Percentiles rank a stretch among this genome's conserved stretches.
phyloP scores from a whole-genome alignment of 2,329 filamentous ascomycete genomes.

The Stenocarpella maydis region DNA sequence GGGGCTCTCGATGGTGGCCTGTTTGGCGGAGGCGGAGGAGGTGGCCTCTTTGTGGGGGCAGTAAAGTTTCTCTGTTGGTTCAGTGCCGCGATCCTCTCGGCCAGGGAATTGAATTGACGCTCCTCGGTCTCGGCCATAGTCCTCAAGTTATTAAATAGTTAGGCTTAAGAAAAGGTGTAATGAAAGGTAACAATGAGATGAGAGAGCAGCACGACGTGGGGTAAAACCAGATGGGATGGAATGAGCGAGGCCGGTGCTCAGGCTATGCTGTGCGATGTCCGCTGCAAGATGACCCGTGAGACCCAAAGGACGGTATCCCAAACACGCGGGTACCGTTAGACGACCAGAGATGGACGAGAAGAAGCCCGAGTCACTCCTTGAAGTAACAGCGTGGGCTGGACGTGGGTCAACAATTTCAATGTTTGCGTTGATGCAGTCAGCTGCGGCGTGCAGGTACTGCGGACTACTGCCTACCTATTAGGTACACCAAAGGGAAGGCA shows the following conservation, averaged over 20 bases:
- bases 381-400: not conserved
- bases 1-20: constrained; percentile 49
- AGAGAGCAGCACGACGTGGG: not conserved
- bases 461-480: not conserved
- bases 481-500: not conserved
- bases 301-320: too few relatives aligned
- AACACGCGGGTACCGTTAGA: not conserved
- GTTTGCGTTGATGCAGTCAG: constrained; percentile 19
- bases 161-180: constrained; percentile 1
- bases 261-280: not conserved
- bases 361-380: not conserved
- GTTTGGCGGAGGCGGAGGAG: constrained; percentile 57
- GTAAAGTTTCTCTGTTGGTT: constrained; percentile 69
- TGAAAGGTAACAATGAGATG: constrained; percentile 4
- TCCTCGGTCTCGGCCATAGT: constrained; percentile 69
- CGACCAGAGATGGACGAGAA: not conserved
- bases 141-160: not conserved
- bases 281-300: constrained; percentile 8
- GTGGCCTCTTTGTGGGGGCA: constrained; percentile 50
- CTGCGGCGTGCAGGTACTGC: not conserved
- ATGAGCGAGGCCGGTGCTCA: not conserved
- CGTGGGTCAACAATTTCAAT: constrained; percentile 7
- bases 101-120: constrained; percentile 66
- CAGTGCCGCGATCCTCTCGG: constrained; percentile 70
- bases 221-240: constrained; percentile 20